Evolutionary conservation across 495 filamentous ascomycete species (phyloP).

Genomic region (Penicillium angulare): DNA sequence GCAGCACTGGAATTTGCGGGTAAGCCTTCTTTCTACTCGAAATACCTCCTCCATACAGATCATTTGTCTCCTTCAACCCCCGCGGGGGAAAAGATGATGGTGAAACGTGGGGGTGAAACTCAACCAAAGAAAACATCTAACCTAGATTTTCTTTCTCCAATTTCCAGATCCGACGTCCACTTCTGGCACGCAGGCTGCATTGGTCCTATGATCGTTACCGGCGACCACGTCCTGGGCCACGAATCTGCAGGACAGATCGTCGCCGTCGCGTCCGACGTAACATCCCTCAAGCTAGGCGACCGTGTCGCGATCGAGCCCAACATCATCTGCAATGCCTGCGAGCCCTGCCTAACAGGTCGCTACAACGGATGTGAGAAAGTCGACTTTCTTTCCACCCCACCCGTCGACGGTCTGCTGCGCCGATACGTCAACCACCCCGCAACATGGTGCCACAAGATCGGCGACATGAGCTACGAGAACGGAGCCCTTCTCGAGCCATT

Average conservation of each 20-base stretch:
- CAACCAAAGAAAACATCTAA: no score
- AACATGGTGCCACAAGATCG: slow-evolving; percentile 91
- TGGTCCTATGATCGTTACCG: slow-evolving; percentile 87
- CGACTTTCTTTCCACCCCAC: slow-evolving; percentile 83
- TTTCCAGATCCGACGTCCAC: slow-evolving; percentile 81
- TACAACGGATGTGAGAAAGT: slow-evolving; percentile 92
- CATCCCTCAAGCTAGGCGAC: slow-evolving; percentile 71
- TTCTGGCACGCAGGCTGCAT: slow-evolving; percentile 95
- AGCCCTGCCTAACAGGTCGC: slow-evolving; percentile 83
- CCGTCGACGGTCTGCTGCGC: slow-evolving; percentile 81
- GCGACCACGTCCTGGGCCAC: slow-evolving; percentile 87
- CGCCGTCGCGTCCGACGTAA: slow-evolving; percentile 75
- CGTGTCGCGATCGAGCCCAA: slow-evolving; percentile 90
- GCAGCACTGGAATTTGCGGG: slow-evolving; percentile 94
- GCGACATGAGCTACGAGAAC: slow-evolving; percentile 82
- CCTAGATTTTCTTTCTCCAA: background rate
- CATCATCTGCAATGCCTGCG: slow-evolving; percentile 82
- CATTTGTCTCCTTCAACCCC: background rate
- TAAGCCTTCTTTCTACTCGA: slow-evolving; percentile 34
- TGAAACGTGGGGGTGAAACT: background rate
- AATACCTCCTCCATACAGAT: background rate
- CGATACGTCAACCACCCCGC: slow-evolving; percentile 93
- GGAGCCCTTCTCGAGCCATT: slow-evolving; percentile 86
- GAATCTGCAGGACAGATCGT: slow-evolving; percentile 85
- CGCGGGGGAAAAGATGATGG: background rate